These are phyloP conservation scores for Ceratocystis ficicola DNA, from an alignment of 2,329 filamentous ascomycete genomes.

Conservation along the genomic window DNA sequence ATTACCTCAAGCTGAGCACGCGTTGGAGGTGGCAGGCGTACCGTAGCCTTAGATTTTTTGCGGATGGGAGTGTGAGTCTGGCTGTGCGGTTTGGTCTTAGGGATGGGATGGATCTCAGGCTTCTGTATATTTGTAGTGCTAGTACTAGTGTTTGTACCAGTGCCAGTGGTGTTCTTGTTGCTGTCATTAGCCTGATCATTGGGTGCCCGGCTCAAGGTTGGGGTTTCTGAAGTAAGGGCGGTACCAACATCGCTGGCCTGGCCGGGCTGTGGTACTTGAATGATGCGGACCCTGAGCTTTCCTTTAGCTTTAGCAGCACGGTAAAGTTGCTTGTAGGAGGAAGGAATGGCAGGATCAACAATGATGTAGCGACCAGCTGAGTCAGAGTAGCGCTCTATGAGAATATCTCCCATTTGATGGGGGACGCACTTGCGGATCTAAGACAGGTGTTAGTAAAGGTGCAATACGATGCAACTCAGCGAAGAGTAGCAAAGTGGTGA, in stretches of 20 bases:
- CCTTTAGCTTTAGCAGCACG: conserved; percentile 95
- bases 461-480: not conserved
- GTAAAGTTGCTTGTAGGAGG: conserved; percentile 86
- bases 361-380: conserved; percentile 58
- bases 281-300: conserved; percentile 81
- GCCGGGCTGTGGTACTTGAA: conserved; percentile 25
- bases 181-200: not conserved
- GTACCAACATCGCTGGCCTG: not conserved
- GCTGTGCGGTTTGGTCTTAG: not conserved
- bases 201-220: not conserved
- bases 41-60: not conserved
- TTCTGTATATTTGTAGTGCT: not conserved
- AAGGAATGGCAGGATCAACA: not conserved
- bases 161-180: not conserved
- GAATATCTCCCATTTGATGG: conserved; percentile 42
- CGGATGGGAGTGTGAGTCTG: not conserved
- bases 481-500: conserved; percentile 23
- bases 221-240: not conserved
- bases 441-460: not conserved
- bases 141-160: no score
- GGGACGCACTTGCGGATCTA: conserved; percentile 59
- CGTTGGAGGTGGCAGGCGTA: not conserved
- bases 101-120: not conserved
- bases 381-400: conserved; percentile 91
- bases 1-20: not conserved